Evolutionary conservation across 164 flowering plant species (phyloP), one percentile per base, ranked within the genome.

Genomic region (Dillenia turbinata): DNA sequence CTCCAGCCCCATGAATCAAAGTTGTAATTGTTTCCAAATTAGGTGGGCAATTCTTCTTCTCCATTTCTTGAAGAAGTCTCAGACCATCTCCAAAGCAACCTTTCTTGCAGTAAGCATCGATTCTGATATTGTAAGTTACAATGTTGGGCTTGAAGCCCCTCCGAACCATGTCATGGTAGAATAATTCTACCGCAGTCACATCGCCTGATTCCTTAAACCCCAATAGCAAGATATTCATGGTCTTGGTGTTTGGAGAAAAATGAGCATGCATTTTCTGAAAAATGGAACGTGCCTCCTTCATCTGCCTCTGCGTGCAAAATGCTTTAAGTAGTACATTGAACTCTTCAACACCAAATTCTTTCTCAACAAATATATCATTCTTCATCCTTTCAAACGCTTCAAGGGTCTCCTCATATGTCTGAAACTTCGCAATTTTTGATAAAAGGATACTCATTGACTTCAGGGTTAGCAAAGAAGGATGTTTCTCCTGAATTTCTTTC

Each of bases 21-120:
- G 93, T 89, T 43, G 93, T 87, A 44, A 87, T 65, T 45, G 85
- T 89, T 75, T 87, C 81, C 43, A 89, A 24, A 0, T 83, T 79
- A 10, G 93, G 88, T 12, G 24, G 40, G 65, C 52, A 66, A 50
- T 70, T 66, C 11, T 16, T 57, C 50, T 44, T 60, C 58, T 85
- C 90, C 97, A 91, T 89, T 61, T 84, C 93, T 66, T 83, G 81
- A 44, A 75, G 45, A 57, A 85, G 71, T 47, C 89, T 80, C 60
- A 87, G 61, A 54, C 76, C 92, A 73, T 85, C 93, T 52, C 69
- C 78, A 49, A 87, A 69, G 45, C 74, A 59, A 14, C 92, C 82
- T 52, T 77, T 81, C 74, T 91, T 91, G 68, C 93, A 89, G 59
- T 81, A 89, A 15, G 84, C 89, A 83, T 89, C 92, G 40, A 91